Percentiles rank a stretch among this genome's conserved stretches.
phyloP scores from a whole-genome alignment of 2,329 filamentous ascomycete genomes.

The Metarhizium humberi region DNA sequence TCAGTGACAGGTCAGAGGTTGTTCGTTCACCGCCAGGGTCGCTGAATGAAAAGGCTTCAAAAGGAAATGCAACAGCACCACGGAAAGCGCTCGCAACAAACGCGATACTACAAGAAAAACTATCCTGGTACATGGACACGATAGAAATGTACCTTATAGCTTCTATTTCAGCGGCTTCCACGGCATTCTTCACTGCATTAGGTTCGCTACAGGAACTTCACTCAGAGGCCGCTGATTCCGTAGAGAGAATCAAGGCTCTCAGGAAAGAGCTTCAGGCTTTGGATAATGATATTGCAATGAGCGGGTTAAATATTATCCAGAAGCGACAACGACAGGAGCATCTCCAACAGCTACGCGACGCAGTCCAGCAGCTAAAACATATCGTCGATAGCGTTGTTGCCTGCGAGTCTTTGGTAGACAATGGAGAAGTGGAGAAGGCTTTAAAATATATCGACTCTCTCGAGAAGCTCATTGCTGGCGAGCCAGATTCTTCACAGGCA shows the following conservation, averaged over 20 bases:
- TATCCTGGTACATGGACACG: slow-evolving; percentile 99
- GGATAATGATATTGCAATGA: slow-evolving; percentile 78
- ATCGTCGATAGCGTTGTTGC: slow-evolving; percentile 66
- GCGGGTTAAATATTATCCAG: slow-evolving; percentile 76
- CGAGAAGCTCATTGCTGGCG: slow-evolving; percentile 74
- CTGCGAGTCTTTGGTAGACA: slow-evolving; percentile 75
- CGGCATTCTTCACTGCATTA: slow-evolving; percentile 90
- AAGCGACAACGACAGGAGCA: slow-evolving; percentile 78
- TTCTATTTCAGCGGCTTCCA: slow-evolving; percentile 90
- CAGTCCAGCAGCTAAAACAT: slow-evolving; percentile 71
- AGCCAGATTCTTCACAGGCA: slow-evolving; percentile 32
- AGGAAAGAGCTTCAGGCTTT: slow-evolving; percentile 70
- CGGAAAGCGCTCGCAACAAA: slow-evolving; percentile 90
- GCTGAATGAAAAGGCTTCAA: slow-evolving; percentile 48
- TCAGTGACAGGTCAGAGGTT: slow-evolving; percentile 91
- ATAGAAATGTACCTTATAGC: slow-evolving; percentile 95
- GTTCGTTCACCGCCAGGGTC: slow-evolving; percentile 55
- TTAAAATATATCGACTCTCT: slow-evolving; percentile 68
- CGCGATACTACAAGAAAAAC: slow-evolving; percentile 92
- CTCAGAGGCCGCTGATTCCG: slow-evolving; percentile 83
- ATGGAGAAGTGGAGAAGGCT: slow-evolving; percentile 71
- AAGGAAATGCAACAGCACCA: slow-evolving; percentile 35
- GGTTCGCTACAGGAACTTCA: slow-evolving; percentile 87
- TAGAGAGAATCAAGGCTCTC: slow-evolving; percentile 73
- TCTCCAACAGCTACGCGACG: slow-evolving; percentile 68